Percentiles rank a stretch among this genome's conserved stretches.
Evolutionary conservation across 2,329 filamentous ascomycete genomes (phyloP).

Genomic region (Zelopaecilomyces penicillatus): DNA sequence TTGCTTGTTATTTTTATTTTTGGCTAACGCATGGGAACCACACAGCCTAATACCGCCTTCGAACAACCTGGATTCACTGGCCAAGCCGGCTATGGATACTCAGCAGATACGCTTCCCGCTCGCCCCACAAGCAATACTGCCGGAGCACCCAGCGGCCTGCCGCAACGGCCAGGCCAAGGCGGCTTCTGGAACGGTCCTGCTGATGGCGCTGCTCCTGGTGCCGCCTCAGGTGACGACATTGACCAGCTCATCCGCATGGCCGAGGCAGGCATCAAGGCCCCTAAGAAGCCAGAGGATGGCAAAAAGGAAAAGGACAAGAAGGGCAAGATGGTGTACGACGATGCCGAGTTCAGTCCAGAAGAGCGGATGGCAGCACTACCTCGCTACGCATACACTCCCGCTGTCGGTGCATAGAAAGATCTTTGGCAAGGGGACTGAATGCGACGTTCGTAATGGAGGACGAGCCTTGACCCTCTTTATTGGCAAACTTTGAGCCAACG

Average conservation of each 20-base stretch:
- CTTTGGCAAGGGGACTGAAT: no score
- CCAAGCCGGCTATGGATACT: constrained; percentile 24
- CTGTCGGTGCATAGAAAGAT: constrained; percentile 11
- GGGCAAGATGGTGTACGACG: constrained; percentile 69
- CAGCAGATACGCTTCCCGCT: constrained; percentile 35
- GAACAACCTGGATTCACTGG: constrained; percentile 16
- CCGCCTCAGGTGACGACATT: constrained; percentile 48
- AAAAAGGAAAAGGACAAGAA: constrained; percentile 64
- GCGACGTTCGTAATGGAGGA: no score
- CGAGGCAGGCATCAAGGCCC: constrained; percentile 49
- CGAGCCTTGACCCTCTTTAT: no score
- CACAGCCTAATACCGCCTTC: constrained; percentile 13
- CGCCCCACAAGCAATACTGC: constrained; percentile 33
- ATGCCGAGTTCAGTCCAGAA: constrained; percentile 73
- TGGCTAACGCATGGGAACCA: background rate
- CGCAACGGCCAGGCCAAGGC: constrained; percentile 34
- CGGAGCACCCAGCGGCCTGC: constrained; percentile 31
- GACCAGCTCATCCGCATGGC: constrained; percentile 58
- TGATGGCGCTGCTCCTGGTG: constrained; percentile 11
- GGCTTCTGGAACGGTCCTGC: constrained; percentile 19
- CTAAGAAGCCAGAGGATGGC: constrained; percentile 26
- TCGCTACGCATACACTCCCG: constrained; percentile 56
- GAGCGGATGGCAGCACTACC: constrained; percentile 78
- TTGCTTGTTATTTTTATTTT: background rate
- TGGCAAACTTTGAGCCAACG: no score